Percentiles rank a stretch among this genome's conserved stretches.
phyloP scores from a whole-genome alignment of 2,329 filamentous ascomycete species.

The Verticillium nubilum region DNA sequence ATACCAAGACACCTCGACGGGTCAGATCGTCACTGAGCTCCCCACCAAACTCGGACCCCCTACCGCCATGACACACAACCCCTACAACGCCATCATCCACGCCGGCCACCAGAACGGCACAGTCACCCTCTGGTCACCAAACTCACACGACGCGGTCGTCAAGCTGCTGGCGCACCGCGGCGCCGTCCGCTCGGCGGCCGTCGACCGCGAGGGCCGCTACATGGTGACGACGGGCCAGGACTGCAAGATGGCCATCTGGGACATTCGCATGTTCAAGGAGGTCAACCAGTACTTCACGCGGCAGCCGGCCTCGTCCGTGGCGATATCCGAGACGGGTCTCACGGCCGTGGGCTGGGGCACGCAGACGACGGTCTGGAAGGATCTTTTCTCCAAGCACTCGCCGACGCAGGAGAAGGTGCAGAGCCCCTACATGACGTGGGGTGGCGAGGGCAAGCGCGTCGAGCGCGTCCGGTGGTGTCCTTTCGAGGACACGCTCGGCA shows the following conservation, averaged over 20 bases:
- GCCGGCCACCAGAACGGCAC: slow-evolving; percentile 93
- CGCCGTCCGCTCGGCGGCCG: slow-evolving; percentile 76
- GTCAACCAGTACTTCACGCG: slow-evolving; percentile 84
- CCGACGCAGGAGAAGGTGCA: slow-evolving; percentile 73
- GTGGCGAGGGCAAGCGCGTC: slow-evolving; percentile 74
- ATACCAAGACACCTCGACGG: slow-evolving; percentile 94
- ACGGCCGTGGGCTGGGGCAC: slow-evolving; percentile 91
- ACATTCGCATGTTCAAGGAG: slow-evolving; percentile 89
- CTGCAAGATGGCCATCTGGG: slow-evolving; percentile 89
- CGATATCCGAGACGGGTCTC: slow-evolving; percentile 84
- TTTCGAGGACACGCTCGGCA: slow-evolving; percentile 86
- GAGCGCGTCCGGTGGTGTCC: slow-evolving; percentile 89
- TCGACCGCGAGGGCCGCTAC: slow-evolving; percentile 87
- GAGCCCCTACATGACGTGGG: slow-evolving; percentile 90
- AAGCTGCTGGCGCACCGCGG: slow-evolving; percentile 88
- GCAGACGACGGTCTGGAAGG: slow-evolving; percentile 83
- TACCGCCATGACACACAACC: slow-evolving; percentile 80
- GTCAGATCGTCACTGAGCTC: slow-evolving; percentile 79
- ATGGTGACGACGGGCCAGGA: slow-evolving; percentile 95
- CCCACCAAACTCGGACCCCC: slow-evolving; percentile 81
- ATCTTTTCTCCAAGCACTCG: slow-evolving; percentile 71
- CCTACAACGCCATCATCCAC: slow-evolving; percentile 86
- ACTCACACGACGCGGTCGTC: slow-evolving; percentile 77
- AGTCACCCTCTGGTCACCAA: slow-evolving; percentile 94
- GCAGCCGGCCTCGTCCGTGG: slow-evolving; percentile 74